These are phyloP conservation scores for Trichoderma sp. DNA, from an alignment of 2,329 filamentous ascomycete species.

Conservation along the genomic window DNA sequence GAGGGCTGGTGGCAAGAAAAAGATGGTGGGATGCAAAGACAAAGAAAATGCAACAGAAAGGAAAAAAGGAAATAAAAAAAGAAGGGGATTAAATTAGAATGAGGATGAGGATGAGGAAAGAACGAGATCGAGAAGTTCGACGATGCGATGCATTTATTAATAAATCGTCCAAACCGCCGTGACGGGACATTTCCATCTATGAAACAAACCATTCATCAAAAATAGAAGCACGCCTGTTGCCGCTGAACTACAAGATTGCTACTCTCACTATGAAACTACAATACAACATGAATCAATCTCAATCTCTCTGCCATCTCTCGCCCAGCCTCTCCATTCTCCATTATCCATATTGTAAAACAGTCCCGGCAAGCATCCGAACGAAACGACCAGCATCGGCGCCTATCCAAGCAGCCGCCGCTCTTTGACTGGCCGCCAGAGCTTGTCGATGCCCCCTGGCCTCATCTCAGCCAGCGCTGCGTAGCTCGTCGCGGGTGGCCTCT, in stretches of 20 bases:
- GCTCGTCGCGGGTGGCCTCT: neutral
- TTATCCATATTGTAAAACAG: neutral
- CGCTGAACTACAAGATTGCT: neutral
- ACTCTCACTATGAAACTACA: neutral
- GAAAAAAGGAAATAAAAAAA: neutral
- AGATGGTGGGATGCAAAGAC: neutral
- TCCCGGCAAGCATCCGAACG: conserved; percentile 11
- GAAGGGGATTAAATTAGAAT: neutral
- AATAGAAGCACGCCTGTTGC: neutral
- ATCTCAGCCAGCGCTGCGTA: neutral
- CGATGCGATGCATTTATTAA: conserved; percentile 7
- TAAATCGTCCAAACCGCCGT: neutral
- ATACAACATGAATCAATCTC: too few species aligned
- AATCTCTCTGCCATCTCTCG: neutral
- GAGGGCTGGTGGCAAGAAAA: neutral
- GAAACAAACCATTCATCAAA: neutral
- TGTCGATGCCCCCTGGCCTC: neutral
- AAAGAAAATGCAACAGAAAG: neutral
- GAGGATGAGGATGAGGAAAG: conserved; percentile 10
- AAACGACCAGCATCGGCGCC: neutral
- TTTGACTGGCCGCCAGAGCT: neutral
- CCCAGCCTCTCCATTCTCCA: neutral
- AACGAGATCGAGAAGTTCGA: neutral
- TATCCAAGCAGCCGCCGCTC: neutral
- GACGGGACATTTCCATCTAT: neutral